Evolutionary conservation across 441 rosid genomes (phyloP).

Genomic region (Corymbia citriodora): DNA sequence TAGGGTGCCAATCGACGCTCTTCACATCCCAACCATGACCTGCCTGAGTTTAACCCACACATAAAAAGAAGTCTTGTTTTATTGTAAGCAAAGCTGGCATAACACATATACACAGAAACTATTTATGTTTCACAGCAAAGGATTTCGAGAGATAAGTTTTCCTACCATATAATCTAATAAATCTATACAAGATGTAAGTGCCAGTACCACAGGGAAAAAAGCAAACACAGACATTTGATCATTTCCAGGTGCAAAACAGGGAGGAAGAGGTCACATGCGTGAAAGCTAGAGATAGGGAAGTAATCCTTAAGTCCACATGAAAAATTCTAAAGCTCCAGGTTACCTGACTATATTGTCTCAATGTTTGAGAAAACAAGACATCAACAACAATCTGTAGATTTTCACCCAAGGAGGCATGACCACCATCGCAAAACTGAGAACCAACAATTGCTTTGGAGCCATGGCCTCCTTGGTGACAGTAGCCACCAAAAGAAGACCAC

Average conservation of each 20-base stretch:
- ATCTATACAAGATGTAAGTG: neutral
- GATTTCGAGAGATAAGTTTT: neutral
- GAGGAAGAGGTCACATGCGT: neutral
- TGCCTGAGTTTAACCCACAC: conserved; percentile 89
- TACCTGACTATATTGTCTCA: neutral
- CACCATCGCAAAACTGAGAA: neutral
- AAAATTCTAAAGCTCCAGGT: neutral
- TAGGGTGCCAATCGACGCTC: conserved; percentile 99
- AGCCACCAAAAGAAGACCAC: neutral
- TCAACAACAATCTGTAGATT: neutral
- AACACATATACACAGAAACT: neutral
- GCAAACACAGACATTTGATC: neutral
- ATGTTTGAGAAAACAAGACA: neutral
- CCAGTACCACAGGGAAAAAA: neutral
- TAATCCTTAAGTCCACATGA: neutral
- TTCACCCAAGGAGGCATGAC: neutral
- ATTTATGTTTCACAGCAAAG: neutral
- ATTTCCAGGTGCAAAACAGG: neutral
- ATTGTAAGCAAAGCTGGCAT: conserved; percentile 6
- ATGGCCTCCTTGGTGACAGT: neutral
- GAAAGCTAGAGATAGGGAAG: neutral
- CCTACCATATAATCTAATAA: neutral
- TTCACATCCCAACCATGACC: conserved; percentile 99
- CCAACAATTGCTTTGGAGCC: neutral
- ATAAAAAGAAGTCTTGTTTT: conserved; percentile 40